Evolutionary conservation across 176 grass and related monocot species (phyloP).

Genomic region (Chloris gayana): DNA sequence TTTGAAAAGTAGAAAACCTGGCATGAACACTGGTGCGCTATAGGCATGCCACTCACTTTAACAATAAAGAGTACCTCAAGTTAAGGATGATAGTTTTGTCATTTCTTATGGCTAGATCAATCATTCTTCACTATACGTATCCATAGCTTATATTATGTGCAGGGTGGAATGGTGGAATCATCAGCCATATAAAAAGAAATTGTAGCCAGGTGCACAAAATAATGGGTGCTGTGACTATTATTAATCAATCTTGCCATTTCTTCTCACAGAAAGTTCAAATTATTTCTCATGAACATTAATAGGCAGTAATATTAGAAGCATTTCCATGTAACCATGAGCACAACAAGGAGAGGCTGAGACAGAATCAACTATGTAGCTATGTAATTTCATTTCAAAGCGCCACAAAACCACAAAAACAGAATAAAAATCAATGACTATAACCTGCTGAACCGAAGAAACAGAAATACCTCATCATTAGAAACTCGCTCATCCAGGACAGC

Average conservation of each 20-base stretch:
- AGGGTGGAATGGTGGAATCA: neutral
- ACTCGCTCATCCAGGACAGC: constrained; percentile 94
- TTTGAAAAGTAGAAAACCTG: neutral
- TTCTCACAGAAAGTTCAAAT: neutral
- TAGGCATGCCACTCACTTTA: neutral
- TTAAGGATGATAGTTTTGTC: neutral
- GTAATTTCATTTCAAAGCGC: neutral
- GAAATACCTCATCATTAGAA: constrained; percentile 90
- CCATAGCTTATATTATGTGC: neutral
- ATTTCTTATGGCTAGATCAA: constrained; percentile 5
- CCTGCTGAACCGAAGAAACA: constrained; percentile 23
- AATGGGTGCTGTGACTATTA: neutral
- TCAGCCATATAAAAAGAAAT: neutral
- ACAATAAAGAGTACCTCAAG: neutral
- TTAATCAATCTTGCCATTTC: neutral
- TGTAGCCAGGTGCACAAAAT: neutral
- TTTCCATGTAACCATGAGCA: neutral
- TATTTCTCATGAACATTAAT: neutral
- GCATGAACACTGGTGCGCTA: neutral
- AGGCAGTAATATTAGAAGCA: neutral
- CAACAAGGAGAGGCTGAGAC: neutral
- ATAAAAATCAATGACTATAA: neutral
- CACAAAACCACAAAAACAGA: neutral
- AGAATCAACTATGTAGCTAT: constrained; percentile 3
- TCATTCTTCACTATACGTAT: neutral